Conservation (phyloP, 108 stramenopile species). For the Cyclostephanos invisitatus region DNA sequence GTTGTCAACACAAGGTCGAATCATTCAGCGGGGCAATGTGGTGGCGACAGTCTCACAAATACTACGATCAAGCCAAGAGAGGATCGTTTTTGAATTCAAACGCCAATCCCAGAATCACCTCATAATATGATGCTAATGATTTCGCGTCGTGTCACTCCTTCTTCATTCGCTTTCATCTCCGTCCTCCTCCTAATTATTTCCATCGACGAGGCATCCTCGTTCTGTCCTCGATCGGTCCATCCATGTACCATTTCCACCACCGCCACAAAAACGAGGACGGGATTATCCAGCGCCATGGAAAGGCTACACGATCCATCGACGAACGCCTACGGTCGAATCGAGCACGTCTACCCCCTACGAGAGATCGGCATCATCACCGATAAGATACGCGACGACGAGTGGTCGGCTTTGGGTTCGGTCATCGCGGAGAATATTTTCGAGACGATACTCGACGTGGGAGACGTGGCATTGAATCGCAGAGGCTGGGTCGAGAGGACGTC, state of each 20-base stretch:
- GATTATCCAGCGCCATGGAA: slow-evolving; percentile 37
- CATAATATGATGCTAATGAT: too few species aligned
- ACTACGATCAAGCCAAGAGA: not conserved
- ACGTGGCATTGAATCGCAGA: slow-evolving; percentile 18
- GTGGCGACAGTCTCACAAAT: not conserved
- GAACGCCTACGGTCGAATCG: slow-evolving; percentile 26
- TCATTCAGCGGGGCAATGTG: too few species aligned
- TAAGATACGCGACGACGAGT: slow-evolving; percentile 39
- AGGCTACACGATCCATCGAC: slow-evolving; percentile 37
- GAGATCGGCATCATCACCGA: slow-evolving; percentile 32
- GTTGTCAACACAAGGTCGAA: too few species aligned
- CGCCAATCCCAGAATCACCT: not conserved
- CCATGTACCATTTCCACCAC: not conserved
- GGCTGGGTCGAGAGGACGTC: slow-evolving; percentile 41
- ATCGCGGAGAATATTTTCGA: slow-evolving; percentile 38
- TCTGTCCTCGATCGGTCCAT: not conserved
- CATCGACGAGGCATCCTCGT: not conserved
- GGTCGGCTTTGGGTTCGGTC: slow-evolving; percentile 36
- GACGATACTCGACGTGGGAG: slow-evolving; percentile 37
- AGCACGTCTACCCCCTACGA: slow-evolving; percentile 30
- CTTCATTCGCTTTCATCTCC: not conserved
- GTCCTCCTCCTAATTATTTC: not conserved
- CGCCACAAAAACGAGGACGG: not conserved
- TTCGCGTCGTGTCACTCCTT: not conserved
- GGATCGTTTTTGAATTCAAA: too few species aligned